phyloP scores from a whole-genome alignment of 1,284 basidiomycete genomes.

The Ceraceosorus guamensis region DNA sequence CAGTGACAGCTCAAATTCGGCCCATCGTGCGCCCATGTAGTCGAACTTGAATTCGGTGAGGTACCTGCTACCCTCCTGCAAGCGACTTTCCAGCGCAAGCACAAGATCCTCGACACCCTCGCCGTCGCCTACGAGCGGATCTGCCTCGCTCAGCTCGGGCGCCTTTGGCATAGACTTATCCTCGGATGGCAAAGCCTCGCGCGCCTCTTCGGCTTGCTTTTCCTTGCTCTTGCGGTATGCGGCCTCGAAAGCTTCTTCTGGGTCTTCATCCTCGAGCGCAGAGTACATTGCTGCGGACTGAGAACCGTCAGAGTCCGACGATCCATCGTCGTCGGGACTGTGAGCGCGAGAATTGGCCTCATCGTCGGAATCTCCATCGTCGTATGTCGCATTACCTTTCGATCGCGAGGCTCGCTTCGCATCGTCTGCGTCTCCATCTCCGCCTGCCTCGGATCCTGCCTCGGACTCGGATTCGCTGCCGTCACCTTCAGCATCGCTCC shows the following conservation, averaged over 20 bases:
- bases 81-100: conserved; percentile 49
- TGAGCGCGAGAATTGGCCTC: conserved; percentile 12
- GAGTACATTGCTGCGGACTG: not conserved
- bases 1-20: conserved; percentile 42
- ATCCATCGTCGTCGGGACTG: conserved; percentile 13
- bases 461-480: conserved; percentile 35
- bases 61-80: conserved; percentile 55
- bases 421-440: conserved; percentile 70
- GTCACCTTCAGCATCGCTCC: conserved; percentile 16
- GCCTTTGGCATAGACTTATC: too few relatives aligned
- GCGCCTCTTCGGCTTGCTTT: conserved; percentile 15
- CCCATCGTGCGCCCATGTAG: conserved; percentile 53
- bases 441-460: conserved; percentile 28
- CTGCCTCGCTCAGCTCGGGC: not conserved
- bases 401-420: conserved; percentile 59
- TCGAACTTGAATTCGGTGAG: conserved; percentile 67
- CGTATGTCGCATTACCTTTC: conserved; percentile 67
- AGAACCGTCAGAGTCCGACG: conserved; percentile 49
- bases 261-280: conserved; percentile 52
- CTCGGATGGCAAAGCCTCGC: conserved; percentile 10
- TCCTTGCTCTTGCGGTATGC: conserved; percentile 51
- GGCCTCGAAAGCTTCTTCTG: conserved; percentile 61
- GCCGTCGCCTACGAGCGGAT: conserved; percentile 3
- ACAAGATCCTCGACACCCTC: conserved; percentile 46
- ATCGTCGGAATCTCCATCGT: conserved; percentile 51